phyloP scores from a whole-genome alignment of 2,329 filamentous ascomycete species.

The Ophiocordyceps camponoti-floridani region DNA sequence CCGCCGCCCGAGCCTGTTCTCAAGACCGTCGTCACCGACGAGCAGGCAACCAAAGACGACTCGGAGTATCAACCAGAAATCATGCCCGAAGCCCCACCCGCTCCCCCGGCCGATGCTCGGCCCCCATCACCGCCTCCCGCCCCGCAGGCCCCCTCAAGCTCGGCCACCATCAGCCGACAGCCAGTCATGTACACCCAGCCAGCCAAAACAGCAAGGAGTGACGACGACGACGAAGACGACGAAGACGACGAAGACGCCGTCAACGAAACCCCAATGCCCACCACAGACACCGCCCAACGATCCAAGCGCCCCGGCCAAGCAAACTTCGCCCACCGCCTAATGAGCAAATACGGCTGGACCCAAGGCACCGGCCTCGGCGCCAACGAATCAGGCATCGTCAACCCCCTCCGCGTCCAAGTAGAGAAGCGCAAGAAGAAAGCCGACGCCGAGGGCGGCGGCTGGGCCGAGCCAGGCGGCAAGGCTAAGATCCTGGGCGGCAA shows the following conservation, averaged over 20 bases:
- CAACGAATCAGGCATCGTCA: slow-evolving; percentile 63
- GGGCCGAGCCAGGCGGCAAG: slow-evolving; percentile 47
- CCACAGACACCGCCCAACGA: slow-evolving; percentile 21
- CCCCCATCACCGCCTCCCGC: slow-evolving; percentile 7
- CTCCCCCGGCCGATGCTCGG: slow-evolving; percentile 12
- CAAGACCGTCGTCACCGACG: slow-evolving; percentile 26
- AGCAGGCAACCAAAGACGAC: slow-evolving; percentile 50
- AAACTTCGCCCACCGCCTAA: slow-evolving; percentile 72
- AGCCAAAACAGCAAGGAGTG: slow-evolving; percentile 4
- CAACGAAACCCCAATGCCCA: slow-evolving; percentile 27
- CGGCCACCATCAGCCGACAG: slow-evolving; percentile 55
- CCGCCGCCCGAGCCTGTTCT: slow-evolving; percentile 30
- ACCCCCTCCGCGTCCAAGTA: slow-evolving; percentile 68
- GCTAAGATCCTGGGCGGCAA: slow-evolving; percentile 70
- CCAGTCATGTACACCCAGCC: slow-evolving; percentile 51
- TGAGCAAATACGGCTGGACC: slow-evolving; percentile 88
- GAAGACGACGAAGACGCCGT: slow-evolving; percentile 20
- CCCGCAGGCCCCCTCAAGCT: slow-evolving; percentile 17
- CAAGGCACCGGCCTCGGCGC: slow-evolving; percentile 79
- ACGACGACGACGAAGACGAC: slow-evolving; percentile 13
- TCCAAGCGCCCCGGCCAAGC: slow-evolving; percentile 60
- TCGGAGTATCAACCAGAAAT: slow-evolving; percentile 41
- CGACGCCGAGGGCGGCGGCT: slow-evolving; percentile 65
- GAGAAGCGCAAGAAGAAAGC: slow-evolving; percentile 68
- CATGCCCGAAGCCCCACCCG: slow-evolving; percentile 27